Conservation (phyloP, 331 rosid genomes). For the Malus hybrid region DNA sequence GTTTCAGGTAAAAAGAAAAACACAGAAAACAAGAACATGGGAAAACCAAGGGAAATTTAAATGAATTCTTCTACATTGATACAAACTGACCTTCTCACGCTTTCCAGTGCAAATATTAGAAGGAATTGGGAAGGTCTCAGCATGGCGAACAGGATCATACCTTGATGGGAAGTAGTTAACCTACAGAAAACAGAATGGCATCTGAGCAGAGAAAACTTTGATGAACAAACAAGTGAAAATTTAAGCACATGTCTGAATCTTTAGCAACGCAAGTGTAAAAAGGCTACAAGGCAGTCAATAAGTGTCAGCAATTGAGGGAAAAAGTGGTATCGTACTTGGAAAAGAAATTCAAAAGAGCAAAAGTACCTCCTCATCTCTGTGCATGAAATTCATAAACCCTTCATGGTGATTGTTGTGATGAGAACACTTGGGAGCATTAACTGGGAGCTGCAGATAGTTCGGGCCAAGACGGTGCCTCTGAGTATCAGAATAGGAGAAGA, state of each 20-base stretch:
- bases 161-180: constrained; percentile 92
- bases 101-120: constrained; percentile 35
- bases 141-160: constrained; percentile 68
- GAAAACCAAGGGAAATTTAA: neutral
- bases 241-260: neutral
- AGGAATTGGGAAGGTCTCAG: constrained; percentile 68
- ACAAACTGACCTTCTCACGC: constrained; percentile 66
- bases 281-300: neutral
- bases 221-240: neutral
- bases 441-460: constrained; percentile 84
- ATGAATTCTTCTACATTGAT: neutral
- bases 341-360: neutral
- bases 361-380: constrained; percentile 87
- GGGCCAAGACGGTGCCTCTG: constrained; percentile 98
- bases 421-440: constrained; percentile 76
- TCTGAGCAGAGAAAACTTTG: neutral
- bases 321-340: neutral
- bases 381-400: constrained; percentile 84
- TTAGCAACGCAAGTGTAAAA: neutral
- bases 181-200: constrained; percentile 24
- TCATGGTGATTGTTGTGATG: constrained; percentile 90
- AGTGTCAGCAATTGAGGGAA: neutral
- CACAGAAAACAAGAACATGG: neutral
- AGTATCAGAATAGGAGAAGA: constrained; percentile 81
- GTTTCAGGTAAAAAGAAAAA: too few species aligned